Conservation (phyloP, 2,329 filamentous ascomycete genomes). For the Pseudocercospora vitis region DNA sequence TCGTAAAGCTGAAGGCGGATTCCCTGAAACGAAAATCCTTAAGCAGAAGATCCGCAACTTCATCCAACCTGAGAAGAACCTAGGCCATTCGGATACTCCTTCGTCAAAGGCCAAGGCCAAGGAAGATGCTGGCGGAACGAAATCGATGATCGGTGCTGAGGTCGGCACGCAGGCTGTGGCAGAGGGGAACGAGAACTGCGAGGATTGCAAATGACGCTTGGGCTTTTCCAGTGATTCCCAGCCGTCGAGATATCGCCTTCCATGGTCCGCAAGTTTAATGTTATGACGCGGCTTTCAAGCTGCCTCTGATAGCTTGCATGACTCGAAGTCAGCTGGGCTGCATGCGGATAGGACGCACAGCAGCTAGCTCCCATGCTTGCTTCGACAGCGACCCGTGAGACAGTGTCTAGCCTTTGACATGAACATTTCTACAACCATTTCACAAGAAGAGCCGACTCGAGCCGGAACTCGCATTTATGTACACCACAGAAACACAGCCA, state of each 20-base stretch:
- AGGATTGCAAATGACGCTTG: conserved; percentile 17
- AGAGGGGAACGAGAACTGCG: conserved; percentile 5
- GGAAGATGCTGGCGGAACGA: background rate
- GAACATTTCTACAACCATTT: too few species aligned
- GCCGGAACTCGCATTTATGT: too few species aligned
- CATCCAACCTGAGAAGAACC: conserved; percentile 71
- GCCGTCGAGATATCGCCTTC: too few species aligned
- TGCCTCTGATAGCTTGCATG: background rate
- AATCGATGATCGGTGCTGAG: background rate
- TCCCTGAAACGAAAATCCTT: conserved; percentile 90
- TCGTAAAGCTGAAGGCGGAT: conserved; percentile 80
- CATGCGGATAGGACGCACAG: background rate
- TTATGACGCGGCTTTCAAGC: too few species aligned
- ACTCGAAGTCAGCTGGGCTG: background rate
- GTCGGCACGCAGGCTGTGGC: background rate
- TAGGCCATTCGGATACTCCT: conserved; percentile 66
- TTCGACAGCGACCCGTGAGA: background rate
- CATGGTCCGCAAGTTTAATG: too few species aligned
- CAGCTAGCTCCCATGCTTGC: background rate
- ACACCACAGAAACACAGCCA: too few species aligned
- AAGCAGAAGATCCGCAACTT: conserved; percentile 82
- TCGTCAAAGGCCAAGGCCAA: conserved; percentile 26
- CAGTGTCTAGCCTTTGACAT: too few species aligned
- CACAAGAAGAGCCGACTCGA: too few species aligned
- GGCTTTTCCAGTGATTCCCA: background rate